Evolutionary conservation across 2,329 filamentous ascomycete genomes (phyloP).

Genomic region (Elsinoe batatas): DNA sequence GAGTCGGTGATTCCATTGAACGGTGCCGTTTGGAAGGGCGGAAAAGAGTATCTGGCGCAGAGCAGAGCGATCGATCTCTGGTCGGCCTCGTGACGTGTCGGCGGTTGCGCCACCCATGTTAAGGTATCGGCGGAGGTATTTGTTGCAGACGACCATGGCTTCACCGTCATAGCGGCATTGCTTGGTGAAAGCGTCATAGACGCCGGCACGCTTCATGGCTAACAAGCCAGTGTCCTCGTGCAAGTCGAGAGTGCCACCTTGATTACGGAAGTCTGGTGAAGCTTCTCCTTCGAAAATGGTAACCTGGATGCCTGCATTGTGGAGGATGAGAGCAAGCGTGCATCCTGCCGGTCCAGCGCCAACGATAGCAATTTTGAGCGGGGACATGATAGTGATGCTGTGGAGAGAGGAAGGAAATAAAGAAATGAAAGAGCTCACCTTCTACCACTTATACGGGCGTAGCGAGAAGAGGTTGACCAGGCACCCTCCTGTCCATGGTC

Average conservation of each 20-base stretch:
- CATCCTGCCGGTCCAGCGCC: constrained; percentile 30
- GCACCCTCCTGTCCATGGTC: too few relatives aligned
- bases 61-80: constrained; percentile 30
- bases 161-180: constrained; percentile 35
- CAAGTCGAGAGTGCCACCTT: constrained; percentile 31
- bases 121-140: constrained; percentile 27
- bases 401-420: not conserved
- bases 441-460: too few relatives aligned
- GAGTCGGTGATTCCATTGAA: constrained; percentile 29
- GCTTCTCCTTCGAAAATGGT: constrained; percentile 28
- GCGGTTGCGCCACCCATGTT: constrained; percentile 15
- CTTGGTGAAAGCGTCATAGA: constrained; percentile 27
- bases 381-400: not conserved
- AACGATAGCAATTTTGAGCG: constrained; percentile 26
- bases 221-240: constrained; percentile 26
- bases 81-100: constrained; percentile 23
- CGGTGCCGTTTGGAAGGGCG: constrained; percentile 20
- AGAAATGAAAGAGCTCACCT: not conserved
- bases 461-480: too few relatives aligned
- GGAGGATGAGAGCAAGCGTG: constrained; percentile 29
- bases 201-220: constrained; percentile 25
- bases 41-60: constrained; percentile 28
- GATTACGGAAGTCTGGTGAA: constrained; percentile 22
- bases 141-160: constrained; percentile 33
- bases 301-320: constrained; percentile 18